Base-by-base conservation (phyloP, 768 basidiomycete genomes). In the Ramaria sp. region DNA sequence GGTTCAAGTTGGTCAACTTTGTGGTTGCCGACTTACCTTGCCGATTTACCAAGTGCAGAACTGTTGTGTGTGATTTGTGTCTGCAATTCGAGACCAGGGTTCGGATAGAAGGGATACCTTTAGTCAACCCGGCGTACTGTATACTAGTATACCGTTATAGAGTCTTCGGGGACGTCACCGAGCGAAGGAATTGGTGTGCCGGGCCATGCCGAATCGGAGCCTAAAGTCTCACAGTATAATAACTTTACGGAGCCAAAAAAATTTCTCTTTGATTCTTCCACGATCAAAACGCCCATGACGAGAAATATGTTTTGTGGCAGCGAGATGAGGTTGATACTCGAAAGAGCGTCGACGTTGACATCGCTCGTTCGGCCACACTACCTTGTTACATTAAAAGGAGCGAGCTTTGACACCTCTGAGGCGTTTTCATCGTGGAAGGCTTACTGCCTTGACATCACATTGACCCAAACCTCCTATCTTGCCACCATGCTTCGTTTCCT, bases 351-450 rank as follows among this genome's bases (percentile, higher is more conserved):
- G 51, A 52, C 51, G 51, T 20, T 52, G 51, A 52, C 51, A 52
- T 52, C 51, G 51, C 51, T 39, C 51, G 51, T 52, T 52, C 51
- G 51, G 51, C 51, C 51, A 52, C 51, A 34, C 34, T 52, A 37
- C 51, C 51, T 52, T 52, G 51, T 52, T 52, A 52, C 51, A 52
- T 52, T 17, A 15, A 52, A 52, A 39, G 51, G 37, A 52, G 13
- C 33, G 51, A 33, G 33, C 51, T 52, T 52, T 3, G 1, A 34
- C 37, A 39, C 37, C 37, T 52, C 51, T 39, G 51, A 52, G 51
- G 51, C 51, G 51, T 38, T 17, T 52, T 38, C 37, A 39, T 37
- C 34, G 51, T 52, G 51, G 51, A 38, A 15, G 33, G 27, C 3
- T 17, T 22, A 9, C 39, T 41, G 39, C 39, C 27, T 27, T 27